Evolutionary conservation across 108 stramenopile species (phyloP).

Genomic region (Cyclotella sp.): DNA sequence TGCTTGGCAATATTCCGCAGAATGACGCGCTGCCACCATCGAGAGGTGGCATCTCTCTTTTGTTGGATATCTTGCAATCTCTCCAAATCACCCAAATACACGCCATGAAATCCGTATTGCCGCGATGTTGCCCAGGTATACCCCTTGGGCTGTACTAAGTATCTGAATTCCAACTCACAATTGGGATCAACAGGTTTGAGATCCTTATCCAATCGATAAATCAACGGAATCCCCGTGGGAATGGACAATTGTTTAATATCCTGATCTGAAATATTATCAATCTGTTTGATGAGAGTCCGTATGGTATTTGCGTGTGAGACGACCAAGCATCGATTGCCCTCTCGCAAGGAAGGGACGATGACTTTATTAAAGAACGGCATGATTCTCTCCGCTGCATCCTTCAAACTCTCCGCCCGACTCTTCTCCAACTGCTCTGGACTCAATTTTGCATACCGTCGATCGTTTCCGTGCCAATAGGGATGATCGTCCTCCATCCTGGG

Average conservation of each 20-base stretch:
- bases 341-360: constrained; percentile 67
- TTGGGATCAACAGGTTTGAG: constrained; percentile 83
- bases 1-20: constrained; percentile 75
- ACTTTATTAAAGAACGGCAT: constrained; percentile 86
- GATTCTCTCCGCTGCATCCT: constrained; percentile 79
- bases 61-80: constrained; percentile 83
- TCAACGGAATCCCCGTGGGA: constrained; percentile 84
- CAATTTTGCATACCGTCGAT: constrained; percentile 76
- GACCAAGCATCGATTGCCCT: constrained; percentile 79
- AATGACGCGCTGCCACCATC: constrained; percentile 88
- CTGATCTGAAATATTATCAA: constrained; percentile 85
- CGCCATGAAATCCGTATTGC: constrained; percentile 81
- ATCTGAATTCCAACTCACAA: constrained; percentile 75
- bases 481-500: constrained; percentile 86
- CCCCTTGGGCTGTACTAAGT: constrained; percentile 86
- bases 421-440: constrained; percentile 66
- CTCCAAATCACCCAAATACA: constrained; percentile 86
- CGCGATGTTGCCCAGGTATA: constrained; percentile 83
- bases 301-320: constrained; percentile 91
- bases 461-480: constrained; percentile 87
- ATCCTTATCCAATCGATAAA: constrained; percentile 86
- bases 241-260: constrained; percentile 89
- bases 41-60: constrained; percentile 80
- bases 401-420: constrained; percentile 72
- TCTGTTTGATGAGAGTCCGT: constrained; percentile 83